A percentile compares a stretch with the other conserved stretches of the same genome.
Conservation (phyloP, 169 alveolate species). For the Perkinsus chesapeaki region DNA sequence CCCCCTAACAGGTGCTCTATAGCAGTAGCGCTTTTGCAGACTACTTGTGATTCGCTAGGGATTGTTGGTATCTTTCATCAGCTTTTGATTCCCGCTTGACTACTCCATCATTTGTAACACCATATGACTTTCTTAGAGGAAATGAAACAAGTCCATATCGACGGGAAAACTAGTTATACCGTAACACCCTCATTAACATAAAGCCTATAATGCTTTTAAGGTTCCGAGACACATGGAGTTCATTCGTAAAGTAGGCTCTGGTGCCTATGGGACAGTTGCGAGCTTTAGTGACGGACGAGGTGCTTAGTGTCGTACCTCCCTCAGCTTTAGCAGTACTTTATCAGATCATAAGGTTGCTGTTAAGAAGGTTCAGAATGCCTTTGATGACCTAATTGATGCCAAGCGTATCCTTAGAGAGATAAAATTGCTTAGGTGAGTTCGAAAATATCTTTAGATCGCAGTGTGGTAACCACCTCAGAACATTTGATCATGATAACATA, state of each 20-base stretch:
- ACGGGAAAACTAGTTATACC: neutral
- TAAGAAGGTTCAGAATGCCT: slow-evolving; percentile 73
- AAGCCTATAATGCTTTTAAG: neutral
- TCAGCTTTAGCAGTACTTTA: slow-evolving; percentile 39
- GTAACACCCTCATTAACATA: neutral
- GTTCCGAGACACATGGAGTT: slow-evolving; percentile 28
- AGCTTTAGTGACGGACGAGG: slow-evolving; percentile 38
- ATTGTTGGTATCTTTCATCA: too few relatives aligned
- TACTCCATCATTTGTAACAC: neutral
- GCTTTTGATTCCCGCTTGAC: too few relatives aligned
- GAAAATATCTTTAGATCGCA: slow-evolving; percentile 36
- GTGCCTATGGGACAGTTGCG: slow-evolving; percentile 59
- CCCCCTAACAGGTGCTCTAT: too few relatives aligned
- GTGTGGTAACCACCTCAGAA: slow-evolving; percentile 23
- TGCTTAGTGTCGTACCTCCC: slow-evolving; percentile 34
- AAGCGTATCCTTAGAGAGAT: slow-evolving; percentile 79
- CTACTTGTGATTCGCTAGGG: too few relatives aligned
- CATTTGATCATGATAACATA: slow-evolving; percentile 70
- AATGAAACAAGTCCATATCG: neutral
- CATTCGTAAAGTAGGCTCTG: slow-evolving; percentile 47
- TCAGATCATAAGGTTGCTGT: slow-evolving; percentile 59
- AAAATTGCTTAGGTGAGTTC: slow-evolving; percentile 50
- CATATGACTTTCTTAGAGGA: neutral
- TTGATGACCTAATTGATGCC: slow-evolving; percentile 76
- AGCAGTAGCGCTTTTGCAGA: too few relatives aligned